Evolutionary conservation across 176 grass and related monocot genomes (phyloP).

Genomic region (Rhipidocladum racemiflorum): DNA sequence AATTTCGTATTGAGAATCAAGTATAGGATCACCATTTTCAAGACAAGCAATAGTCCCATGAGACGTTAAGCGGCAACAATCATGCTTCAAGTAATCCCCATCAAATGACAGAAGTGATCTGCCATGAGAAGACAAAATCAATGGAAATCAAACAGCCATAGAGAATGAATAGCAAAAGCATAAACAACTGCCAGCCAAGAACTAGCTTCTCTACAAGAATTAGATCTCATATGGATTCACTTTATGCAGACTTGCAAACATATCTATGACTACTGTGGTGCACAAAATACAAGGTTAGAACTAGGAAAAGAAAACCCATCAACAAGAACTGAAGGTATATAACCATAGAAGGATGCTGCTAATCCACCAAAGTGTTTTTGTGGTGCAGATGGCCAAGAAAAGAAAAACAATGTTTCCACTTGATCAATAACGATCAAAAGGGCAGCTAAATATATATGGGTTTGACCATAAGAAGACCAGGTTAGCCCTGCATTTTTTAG

Average conservation of each 20-base stretch:
- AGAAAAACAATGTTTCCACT: background rate
- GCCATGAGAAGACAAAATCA: conserved; percentile 39
- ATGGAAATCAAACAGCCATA: background rate
- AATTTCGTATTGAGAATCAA: conserved; percentile 57
- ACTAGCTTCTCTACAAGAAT: background rate
- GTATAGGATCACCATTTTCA: conserved; percentile 29
- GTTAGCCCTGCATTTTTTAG: background rate
- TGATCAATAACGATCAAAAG: background rate
- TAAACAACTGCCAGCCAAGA: background rate
- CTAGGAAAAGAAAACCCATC: background rate
- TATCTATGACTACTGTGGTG: background rate
- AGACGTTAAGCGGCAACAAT: conserved; percentile 43
- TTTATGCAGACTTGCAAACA: conserved; percentile 6
- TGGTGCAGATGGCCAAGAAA: background rate
- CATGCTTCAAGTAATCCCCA: conserved; percentile 80
- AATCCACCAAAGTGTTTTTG: background rate
- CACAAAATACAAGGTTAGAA: background rate
- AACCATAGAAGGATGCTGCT: background rate
- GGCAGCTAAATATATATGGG: background rate
- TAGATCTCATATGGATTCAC: background rate
- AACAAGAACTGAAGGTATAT: background rate
- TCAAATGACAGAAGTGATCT: conserved; percentile 92
- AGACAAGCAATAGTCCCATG: conserved; percentile 11
- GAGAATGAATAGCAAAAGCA: background rate
- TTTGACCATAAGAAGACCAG: background rate